Percentiles rank a stretch among this genome's conserved stretches.
These are phyloP conservation scores for Chaetomiaceae sp. DNA, from an alignment of 2,329 filamentous ascomycete genomes.

Conservation along the genomic window DNA sequence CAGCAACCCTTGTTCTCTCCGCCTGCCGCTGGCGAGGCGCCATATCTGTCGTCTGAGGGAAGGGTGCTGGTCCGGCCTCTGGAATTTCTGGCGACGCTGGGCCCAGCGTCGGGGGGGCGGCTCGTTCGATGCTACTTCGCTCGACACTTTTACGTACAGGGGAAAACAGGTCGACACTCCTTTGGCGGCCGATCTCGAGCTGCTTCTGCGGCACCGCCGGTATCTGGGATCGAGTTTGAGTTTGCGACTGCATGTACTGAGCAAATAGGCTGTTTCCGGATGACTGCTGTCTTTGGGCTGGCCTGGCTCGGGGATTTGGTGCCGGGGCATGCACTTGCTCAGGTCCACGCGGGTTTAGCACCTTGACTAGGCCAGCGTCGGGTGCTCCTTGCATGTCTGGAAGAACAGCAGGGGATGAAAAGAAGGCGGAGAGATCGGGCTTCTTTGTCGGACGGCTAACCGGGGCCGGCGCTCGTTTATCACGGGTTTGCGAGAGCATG, in stretches of 20 bases:
- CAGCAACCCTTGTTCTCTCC: neutral
- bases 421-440: slow-evolving; percentile 52
- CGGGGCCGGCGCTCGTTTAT: slow-evolving; percentile 12
- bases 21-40: slow-evolving; percentile 38
- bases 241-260: slow-evolving; percentile 1
- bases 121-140: neutral
- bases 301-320: neutral
- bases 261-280: slow-evolving; percentile 12
- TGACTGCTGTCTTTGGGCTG: neutral
- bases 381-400: slow-evolving; percentile 29
- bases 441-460: slow-evolving; percentile 29
- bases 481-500: slow-evolving; percentile 36
- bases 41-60: slow-evolving; percentile 46
- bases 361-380: slow-evolving; percentile 16
- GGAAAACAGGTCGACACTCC: slow-evolving; percentile 27
- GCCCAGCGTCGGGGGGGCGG: slow-evolving; percentile 15
- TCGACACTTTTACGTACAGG: slow-evolving; percentile 25
- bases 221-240: neutral
- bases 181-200: slow-evolving; percentile 12
- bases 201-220: slow-evolving; percentile 9
- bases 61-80: slow-evolving; percentile 30
- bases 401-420: slow-evolving; percentile 50
- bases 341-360: neutral
- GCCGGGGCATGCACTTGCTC: neutral
- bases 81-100: slow-evolving; percentile 33